Conservation (phyloP, 352 stramenopile species). For the Phytophthora parvispora region DNA sequence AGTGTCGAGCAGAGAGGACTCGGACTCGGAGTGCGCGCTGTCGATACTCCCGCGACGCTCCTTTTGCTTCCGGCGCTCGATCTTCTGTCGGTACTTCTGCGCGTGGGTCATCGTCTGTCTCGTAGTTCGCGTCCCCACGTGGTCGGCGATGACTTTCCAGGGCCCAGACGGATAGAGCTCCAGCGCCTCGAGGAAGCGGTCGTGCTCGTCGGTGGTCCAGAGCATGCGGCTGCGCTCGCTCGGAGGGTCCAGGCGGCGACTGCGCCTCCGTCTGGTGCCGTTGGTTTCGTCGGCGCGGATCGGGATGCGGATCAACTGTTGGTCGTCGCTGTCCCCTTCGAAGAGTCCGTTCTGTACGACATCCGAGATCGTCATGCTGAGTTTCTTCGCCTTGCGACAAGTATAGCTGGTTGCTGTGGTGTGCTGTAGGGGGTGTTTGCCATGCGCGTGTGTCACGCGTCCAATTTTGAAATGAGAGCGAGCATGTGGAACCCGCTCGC, state of each 20-base stretch:
- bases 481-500: neutral
- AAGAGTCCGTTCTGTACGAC: constrained; percentile 29
- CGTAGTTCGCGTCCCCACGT: constrained; percentile 35
- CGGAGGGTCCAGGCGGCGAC: constrained; percentile 15
- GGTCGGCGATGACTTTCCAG: constrained; percentile 39
- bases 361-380: constrained; percentile 30
- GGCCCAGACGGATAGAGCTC: constrained; percentile 38
- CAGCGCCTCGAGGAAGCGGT: constrained; percentile 44
- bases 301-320: constrained; percentile 35
- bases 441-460: constrained; percentile 13
- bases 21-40: constrained; percentile 3
- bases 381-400: neutral
- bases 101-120: constrained; percentile 49
- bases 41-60: constrained; percentile 8
- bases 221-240: constrained; percentile 24
- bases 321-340: constrained; percentile 25
- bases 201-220: constrained; percentile 50
- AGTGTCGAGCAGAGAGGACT: constrained; percentile 6
- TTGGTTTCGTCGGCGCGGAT: constrained; percentile 14
- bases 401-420: neutral
- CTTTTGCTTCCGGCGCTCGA: constrained; percentile 20
- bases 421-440: neutral
- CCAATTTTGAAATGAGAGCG: constrained; percentile 24
- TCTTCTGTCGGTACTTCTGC: constrained; percentile 51
- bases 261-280: constrained; percentile 11